A percentile compares a stretch with the other conserved stretches of the same genome.
Conservation (phyloP, 1,284 basidiomycete genomes). For the Leccinum glutinopallens region DNA sequence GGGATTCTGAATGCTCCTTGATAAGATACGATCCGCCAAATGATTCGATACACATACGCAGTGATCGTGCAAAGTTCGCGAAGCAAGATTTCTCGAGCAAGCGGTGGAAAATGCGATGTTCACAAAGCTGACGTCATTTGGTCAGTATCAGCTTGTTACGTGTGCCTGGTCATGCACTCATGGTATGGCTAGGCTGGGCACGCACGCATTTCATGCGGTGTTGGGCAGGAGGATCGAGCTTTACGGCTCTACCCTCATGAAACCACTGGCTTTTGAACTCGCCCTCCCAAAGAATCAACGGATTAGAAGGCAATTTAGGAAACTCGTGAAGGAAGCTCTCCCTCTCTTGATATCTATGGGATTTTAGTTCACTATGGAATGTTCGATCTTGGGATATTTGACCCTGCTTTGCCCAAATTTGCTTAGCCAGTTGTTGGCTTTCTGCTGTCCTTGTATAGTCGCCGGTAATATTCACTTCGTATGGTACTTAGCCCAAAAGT, state of each 20-base stretch:
- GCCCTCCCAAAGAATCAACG: conserved; percentile 45
- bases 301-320: conserved; percentile 46
- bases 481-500: no score
- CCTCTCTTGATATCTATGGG: conserved; percentile 30
- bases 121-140: conserved; percentile 59
- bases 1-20: conserved; percentile 1
- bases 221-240: conserved; percentile 57
- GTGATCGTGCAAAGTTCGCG: conserved; percentile 51
- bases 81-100: conserved; percentile 45
- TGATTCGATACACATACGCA: conserved; percentile 57
- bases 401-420: not conserved
- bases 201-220: conserved; percentile 72
- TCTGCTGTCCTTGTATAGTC: no score
- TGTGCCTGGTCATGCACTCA: conserved; percentile 8
- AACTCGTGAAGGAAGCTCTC: conserved; percentile 52
- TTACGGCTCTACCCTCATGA: conserved; percentile 50
- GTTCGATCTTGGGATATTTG: not conserved
- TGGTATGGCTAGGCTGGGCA: conserved; percentile 67
- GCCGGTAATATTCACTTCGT: no score
- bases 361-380: conserved; percentile 14
- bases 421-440: no score
- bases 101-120: conserved; percentile 44
- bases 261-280: conserved; percentile 51
- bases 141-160: conserved; percentile 45
- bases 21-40: conserved; percentile 59